phyloP scores from a whole-genome alignment of 495 filamentous ascomycete genomes.

The Trichoderma parareesei region DNA sequence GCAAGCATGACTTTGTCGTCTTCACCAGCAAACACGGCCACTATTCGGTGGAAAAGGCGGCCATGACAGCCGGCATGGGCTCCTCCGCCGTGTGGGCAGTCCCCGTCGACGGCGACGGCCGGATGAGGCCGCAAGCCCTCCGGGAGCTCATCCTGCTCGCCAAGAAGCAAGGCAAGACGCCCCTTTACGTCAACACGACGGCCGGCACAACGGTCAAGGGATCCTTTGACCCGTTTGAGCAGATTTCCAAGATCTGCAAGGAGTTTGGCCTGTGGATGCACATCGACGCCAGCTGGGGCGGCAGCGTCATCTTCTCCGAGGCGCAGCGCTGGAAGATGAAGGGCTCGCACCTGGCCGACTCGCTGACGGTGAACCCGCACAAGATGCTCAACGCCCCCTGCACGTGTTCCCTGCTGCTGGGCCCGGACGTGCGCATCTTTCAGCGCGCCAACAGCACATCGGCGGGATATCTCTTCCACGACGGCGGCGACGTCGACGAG shows the following conservation, averaged over 20 bases:
- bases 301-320: conserved; percentile 68
- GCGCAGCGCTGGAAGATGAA: conserved; percentile 53
- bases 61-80: conserved; percentile 77
- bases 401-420: conserved; percentile 86
- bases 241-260: conserved; percentile 63
- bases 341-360: conserved; percentile 67
- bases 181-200: conserved; percentile 92
- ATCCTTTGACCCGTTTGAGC: conserved; percentile 74
- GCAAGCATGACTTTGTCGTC: conserved; percentile 57
- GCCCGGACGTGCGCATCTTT: conserved; percentile 63
- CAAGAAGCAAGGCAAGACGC: conserved; percentile 57
- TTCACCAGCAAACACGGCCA: conserved; percentile 87
- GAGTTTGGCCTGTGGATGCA: conserved; percentile 78
- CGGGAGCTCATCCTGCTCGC: conserved; percentile 51
- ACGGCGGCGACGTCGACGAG: conserved; percentile 22
- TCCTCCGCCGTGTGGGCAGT: conserved; percentile 64
- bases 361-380: conserved; percentile 82
- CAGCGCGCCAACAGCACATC: conserved; percentile 76
- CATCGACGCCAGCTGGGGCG: conserved; percentile 87
- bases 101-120: conserved; percentile 60
- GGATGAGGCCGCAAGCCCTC: conserved; percentile 61
- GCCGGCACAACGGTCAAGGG: conserved; percentile 91
- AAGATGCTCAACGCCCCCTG: conserved; percentile 92
- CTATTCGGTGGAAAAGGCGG: conserved; percentile 92
- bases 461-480: conserved; percentile 82